Base-by-base conservation (phyloP, 257 asterid genomes). In the Solanum virginianum region DNA sequence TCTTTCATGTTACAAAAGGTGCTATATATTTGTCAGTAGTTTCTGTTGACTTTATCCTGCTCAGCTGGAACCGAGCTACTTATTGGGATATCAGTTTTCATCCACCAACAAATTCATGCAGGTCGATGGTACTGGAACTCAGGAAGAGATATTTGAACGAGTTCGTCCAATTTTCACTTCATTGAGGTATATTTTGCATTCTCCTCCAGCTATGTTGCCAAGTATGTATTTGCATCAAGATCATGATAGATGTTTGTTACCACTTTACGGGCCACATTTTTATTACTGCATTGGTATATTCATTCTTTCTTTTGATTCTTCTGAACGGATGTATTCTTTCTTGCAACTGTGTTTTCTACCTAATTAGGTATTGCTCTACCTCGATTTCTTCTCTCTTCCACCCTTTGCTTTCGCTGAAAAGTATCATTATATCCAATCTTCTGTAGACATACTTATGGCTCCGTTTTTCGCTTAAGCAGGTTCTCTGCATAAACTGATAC, bases 121-220 rank as follows among this genome's bases (percentile, higher is more conserved):
- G 98, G 88, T 96, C 85, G 97, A 95, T 87, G 98, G 91, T 88
- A 92, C 95, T 80, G 99, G 98, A 87, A 90, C 98, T 55, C 92
- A 88, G 91, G 98, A 93, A 71, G 96, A 96, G 89, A 95, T 96
- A 86, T 95, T 89, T 88, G 96, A 90, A 89, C 93, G 92, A 88
- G 94, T 94, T 80, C 90, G 84, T 49, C 93, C 96, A 66, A 89
- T 92, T 85, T 95, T 96, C 88, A 90, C 91, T 84, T 85, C 93
- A 84, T 75, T 90, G 88, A 91, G 93, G 95, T 92, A 88, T 68
- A 87, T 71, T 83, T 86, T 74, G 60, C 22, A 2, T 47, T 54
- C 62, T 51, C 41, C 62, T 75, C 45, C 62, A 49, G 15, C 24
- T 9, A 51, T 51, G 2, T 49, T 4, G 12, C 82, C 26, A 51